Conservation (phyloP, 2,329 filamentous ascomycete genomes). For the Xenoacremonium recifei region DNA sequence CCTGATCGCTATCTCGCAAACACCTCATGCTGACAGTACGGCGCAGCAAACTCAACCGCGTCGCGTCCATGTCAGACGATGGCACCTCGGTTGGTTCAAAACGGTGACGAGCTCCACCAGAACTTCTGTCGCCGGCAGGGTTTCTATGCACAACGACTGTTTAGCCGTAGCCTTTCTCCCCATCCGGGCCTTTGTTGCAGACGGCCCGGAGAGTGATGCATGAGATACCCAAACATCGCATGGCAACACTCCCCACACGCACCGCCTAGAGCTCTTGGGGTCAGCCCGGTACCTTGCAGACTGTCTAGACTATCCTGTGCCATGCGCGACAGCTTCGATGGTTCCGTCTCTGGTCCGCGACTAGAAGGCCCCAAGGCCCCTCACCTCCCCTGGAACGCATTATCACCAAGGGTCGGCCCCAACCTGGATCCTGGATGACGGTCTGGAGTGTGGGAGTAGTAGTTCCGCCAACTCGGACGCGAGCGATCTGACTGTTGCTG, state of each 20-base stretch:
- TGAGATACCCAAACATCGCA: slow-evolving; percentile 14
- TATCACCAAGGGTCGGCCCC: background rate
- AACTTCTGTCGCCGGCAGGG: too few relatives aligned
- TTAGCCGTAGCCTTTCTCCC: too few relatives aligned
- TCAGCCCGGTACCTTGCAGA: slow-evolving; percentile 22
- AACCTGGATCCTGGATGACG: background rate
- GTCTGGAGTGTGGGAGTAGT: background rate
- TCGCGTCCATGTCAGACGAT: too few relatives aligned
- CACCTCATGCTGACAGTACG: too few relatives aligned
- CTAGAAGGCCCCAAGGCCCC: too few relatives aligned
- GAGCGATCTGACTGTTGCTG: background rate
- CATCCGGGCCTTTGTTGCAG: too few relatives aligned
- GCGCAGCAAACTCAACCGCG: too few relatives aligned
- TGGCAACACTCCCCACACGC: slow-evolving; percentile 12
- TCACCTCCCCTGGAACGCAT: too few relatives aligned
- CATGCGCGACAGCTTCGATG: slow-evolving; percentile 10
- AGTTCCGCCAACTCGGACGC: background rate
- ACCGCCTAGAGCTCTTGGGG: slow-evolving; percentile 10
- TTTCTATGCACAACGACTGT: too few relatives aligned
- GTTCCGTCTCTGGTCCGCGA: background rate
- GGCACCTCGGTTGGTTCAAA: too few relatives aligned
- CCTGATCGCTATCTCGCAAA: too few relatives aligned
- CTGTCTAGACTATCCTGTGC: background rate
- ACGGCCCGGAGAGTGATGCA: slow-evolving; percentile 4
- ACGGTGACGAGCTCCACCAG: too few relatives aligned